These are phyloP conservation scores for Alternaria rosae DNA, from an alignment of 2,329 filamentous ascomycete genomes.

Conservation along the genomic window DNA sequence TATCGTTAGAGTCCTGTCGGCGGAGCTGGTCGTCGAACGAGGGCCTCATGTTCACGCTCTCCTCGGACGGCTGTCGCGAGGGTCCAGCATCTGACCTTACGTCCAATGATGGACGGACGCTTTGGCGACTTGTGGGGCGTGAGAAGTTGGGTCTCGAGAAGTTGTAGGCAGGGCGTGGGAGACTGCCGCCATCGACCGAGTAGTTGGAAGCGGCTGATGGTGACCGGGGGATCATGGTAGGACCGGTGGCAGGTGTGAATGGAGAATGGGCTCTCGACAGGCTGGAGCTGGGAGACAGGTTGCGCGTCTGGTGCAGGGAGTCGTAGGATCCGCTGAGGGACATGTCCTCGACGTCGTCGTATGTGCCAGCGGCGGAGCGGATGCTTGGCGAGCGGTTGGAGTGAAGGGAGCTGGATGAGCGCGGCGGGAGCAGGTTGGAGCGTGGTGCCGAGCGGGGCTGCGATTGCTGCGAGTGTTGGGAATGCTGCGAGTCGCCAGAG, in stretches of 20 bases:
- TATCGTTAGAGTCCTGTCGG: conserved; percentile 52
- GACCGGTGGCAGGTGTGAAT: conserved; percentile 67
- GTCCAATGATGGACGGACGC: conserved; percentile 59
- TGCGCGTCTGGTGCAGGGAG: conserved; percentile 69
- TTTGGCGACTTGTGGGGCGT: conserved; percentile 79
- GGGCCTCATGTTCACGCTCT: conserved; percentile 46
- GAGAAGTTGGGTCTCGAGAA: conserved; percentile 84
- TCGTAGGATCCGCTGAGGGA: conserved; percentile 67
- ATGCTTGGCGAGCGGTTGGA: conserved; percentile 53
- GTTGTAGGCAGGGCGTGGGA: conserved; percentile 83
- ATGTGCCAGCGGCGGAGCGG: conserved; percentile 59
- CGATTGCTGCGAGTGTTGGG: conserved; percentile 27
- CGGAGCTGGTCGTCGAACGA: conserved; percentile 49
- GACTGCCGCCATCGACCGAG: conserved; percentile 65
- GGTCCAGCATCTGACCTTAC: conserved; percentile 45
- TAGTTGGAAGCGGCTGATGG: conserved; percentile 85
- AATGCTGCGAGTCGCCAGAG: conserved; percentile 49
- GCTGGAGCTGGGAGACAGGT: conserved; percentile 76
- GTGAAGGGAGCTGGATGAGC: conserved; percentile 49
- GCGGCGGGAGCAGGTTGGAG: conserved; percentile 49
- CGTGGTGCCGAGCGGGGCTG: conserved; percentile 33
- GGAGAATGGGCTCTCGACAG: conserved; percentile 68
- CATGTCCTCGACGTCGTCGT: conserved; percentile 74
- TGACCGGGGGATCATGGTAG: conserved; percentile 69
- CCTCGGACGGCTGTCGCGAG: conserved; percentile 47